Conservation (phyloP, 1,139 yeast genomes). For the Hemisphaericaspora subhashii region DNA sequence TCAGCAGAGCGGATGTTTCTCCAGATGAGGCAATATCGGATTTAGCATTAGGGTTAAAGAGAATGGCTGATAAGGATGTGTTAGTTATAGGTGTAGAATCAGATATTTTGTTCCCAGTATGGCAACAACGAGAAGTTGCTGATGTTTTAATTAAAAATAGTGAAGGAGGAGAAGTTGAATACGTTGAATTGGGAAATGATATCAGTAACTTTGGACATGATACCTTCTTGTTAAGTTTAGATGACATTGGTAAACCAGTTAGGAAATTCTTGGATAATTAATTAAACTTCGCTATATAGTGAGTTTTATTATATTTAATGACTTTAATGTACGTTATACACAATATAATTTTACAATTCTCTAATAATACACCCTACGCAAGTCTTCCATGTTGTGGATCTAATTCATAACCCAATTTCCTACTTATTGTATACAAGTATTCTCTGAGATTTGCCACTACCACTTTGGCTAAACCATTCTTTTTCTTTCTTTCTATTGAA, state of each 20-base stretch:
- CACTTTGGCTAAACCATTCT: constrained; percentile 52
- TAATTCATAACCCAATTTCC: constrained; percentile 62
- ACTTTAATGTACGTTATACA: constrained; percentile 5
- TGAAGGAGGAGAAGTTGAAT: constrained; percentile 40
- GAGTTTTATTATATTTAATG: background rate
- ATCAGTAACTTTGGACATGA: constrained; percentile 87
- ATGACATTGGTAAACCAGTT: constrained; percentile 79
- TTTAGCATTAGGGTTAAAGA: constrained; percentile 61
- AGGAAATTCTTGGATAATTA: constrained; percentile 48
- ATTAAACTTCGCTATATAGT: background rate
- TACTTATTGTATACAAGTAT: constrained; percentile 45
- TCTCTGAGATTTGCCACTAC: constrained; percentile 57
- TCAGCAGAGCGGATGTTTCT: constrained; percentile 33
- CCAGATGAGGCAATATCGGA: constrained; percentile 60
- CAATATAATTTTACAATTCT: background rate
- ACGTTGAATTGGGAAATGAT: constrained; percentile 73
- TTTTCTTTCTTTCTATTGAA: constrained; percentile 34
- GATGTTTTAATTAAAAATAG: constrained; percentile 50
- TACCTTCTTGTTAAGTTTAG: constrained; percentile 76
- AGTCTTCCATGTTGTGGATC: constrained; percentile 59
- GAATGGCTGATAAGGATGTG: constrained; percentile 63
- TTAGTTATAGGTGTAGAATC: constrained; percentile 89
- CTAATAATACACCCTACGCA: constrained; percentile 21
- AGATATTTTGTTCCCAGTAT: constrained; percentile 86
- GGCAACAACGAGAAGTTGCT: constrained; percentile 89